A percentile compares a stretch with the other conserved stretches of the same genome.
Conservation (phyloP, 495 filamentous ascomycete genomes). For the Lepraria neglecta region DNA sequence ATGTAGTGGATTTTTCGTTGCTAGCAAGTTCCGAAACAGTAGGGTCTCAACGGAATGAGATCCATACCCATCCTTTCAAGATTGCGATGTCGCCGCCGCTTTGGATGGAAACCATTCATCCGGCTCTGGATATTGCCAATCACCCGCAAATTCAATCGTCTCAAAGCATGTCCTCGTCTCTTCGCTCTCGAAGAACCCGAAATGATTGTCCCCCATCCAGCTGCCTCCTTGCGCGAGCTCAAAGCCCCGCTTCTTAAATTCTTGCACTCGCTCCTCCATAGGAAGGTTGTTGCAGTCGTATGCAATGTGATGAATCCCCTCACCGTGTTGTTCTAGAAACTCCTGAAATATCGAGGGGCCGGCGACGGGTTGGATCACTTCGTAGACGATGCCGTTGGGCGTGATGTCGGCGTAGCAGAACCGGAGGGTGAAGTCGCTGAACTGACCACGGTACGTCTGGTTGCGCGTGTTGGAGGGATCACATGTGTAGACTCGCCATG, state of each 20-base stretch:
- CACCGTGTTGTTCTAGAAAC: constrained; percentile 22
- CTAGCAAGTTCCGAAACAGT: too few species aligned
- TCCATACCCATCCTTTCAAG: too few species aligned
- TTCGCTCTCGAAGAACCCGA: constrained; percentile 24
- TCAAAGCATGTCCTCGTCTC: constrained; percentile 22
- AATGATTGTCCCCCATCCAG: constrained; percentile 19
- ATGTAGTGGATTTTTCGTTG: too few species aligned
- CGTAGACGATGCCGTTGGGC: constrained; percentile 17
- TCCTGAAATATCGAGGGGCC: constrained; percentile 23
- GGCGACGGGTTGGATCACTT: constrained; percentile 27
- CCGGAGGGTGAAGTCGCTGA: neutral
- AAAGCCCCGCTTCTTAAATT: constrained; percentile 21
- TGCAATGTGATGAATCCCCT: constrained; percentile 27
- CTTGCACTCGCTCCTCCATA: constrained; percentile 19
- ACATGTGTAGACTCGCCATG: constrained; percentile 26
- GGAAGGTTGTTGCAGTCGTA: constrained; percentile 25
- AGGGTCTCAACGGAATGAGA: too few species aligned
- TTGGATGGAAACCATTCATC: constrained; percentile 16
- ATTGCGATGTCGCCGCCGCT: neutral
- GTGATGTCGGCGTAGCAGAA: constrained; percentile 21
- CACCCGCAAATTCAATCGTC: constrained; percentile 22
- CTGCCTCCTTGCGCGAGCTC: constrained; percentile 19
- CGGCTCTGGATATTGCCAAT: constrained; percentile 21
- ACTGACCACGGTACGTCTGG: constrained; percentile 22
- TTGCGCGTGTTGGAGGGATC: constrained; percentile 19